Conservation (phyloP, 495 filamentous ascomycete genomes). For the Aspergillus bertholletiae region DNA sequence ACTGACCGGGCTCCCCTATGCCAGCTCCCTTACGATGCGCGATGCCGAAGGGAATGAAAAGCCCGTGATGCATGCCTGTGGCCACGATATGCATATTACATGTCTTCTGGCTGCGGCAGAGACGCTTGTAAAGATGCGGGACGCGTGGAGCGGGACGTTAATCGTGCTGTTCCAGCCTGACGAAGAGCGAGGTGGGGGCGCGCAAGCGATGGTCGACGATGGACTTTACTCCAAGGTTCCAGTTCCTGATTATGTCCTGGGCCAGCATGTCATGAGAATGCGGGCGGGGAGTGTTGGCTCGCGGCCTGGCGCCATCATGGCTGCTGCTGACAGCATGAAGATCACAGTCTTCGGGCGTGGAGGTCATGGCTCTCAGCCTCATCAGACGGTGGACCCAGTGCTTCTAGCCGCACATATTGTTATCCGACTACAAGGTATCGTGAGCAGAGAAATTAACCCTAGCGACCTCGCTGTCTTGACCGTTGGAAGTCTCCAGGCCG, state of each 20-base stretch:
- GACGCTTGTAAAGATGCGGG: slow-evolving; percentile 21
- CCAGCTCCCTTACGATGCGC: slow-evolving; percentile 38
- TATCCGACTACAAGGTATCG: slow-evolving; percentile 46
- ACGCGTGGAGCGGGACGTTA: slow-evolving; percentile 47
- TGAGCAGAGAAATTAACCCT: slow-evolving; percentile 47
- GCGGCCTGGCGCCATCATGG: slow-evolving; percentile 40
- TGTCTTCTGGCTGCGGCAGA: slow-evolving; percentile 50
- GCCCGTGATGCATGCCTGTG: slow-evolving; percentile 55
- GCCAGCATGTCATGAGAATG: slow-evolving; percentile 50
- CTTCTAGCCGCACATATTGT: slow-evolving; percentile 48
- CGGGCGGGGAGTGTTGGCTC: slow-evolving; percentile 40
- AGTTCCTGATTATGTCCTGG: slow-evolving; percentile 46
- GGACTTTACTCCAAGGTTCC: slow-evolving; percentile 48
- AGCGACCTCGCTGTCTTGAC: slow-evolving; percentile 48
- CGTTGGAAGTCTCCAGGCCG: slow-evolving; percentile 48
- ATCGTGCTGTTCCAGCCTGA: slow-evolving; percentile 54
- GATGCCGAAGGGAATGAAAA: slow-evolving; percentile 41
- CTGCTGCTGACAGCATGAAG: slow-evolving; percentile 47
- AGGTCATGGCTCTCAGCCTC: slow-evolving; percentile 49
- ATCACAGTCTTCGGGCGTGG: slow-evolving; percentile 50
- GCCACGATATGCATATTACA: slow-evolving; percentile 57
- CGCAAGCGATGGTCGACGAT: slow-evolving; percentile 52
- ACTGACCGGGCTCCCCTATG: slow-evolving; percentile 46
- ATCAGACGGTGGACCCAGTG: slow-evolving; percentile 49
- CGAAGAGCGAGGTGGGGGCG: slow-evolving; percentile 50